Evolutionary conservation across 192 early-diverging fungal genomes (phyloP), one percentile per base, ranked within the genome.

Genomic region (Bifiguratus adelaidae): DNA sequence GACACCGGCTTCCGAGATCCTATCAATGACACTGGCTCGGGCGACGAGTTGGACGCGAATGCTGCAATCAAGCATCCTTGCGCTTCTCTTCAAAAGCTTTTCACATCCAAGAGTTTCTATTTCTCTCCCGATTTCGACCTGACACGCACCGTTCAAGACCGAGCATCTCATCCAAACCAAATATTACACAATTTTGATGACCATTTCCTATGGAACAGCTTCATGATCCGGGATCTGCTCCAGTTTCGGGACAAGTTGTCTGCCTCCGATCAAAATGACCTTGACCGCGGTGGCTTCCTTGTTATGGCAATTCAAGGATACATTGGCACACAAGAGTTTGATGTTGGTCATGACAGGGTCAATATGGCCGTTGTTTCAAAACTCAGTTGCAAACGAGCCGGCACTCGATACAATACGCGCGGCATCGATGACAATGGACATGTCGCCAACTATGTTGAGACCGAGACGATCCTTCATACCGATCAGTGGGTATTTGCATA

Each of bases 391-490:
- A 77, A 81, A 47, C 63, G 86, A 23, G 76, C 76, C 38, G 97
- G 97, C 4, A 95, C 91, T 26, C 74, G 97, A 30, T 95, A 87
- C 59, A 85, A 91, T 53, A 86, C 93, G 2, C 80, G 97, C 18
- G 97, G 97, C 3, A 81, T 99, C 25, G 91, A 99, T 49, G 97
- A 99, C 51, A 84, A 88, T 48, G 97, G 97, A 23, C 76, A 86
- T 55, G 92, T 94, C 25, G 89, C 93, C n/a, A 99, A 99, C 58
- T 97, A 94, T 67, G 96, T 97, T 3, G 94, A 99, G 78, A 90
- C 91, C 0, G 95, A 98, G 65, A 75, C 90, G 16, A 71, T 93
- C 7, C 57, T 92, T 21, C 68, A 74, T 41, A 73, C 74, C 4
- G 48, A 56, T 1, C 56, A 42, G n/a, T 60, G 56, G 34, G 75